phyloP scores from a whole-genome alignment of 495 filamentous ascomycete genomes.

The Xylaria grammica region DNA sequence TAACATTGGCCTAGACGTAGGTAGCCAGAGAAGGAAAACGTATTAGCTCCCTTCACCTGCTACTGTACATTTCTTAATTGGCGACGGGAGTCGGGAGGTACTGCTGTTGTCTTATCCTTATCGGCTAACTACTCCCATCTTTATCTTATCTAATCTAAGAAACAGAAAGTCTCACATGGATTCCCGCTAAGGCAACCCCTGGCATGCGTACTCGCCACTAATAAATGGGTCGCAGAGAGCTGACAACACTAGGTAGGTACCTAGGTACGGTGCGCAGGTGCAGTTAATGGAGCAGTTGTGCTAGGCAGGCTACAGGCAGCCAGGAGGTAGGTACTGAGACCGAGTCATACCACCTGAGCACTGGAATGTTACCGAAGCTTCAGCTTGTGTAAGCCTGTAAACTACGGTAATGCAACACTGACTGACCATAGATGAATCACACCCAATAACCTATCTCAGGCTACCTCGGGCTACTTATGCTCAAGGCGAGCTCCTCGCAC shows the following conservation, averaged over 20 bases:
- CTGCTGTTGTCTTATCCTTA: conserved; percentile 3
- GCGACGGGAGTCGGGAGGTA: too few relatives aligned
- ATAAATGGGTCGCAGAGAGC: background rate
- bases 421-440: background rate
- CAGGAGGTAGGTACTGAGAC: too few relatives aligned
- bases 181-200: background rate
- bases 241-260: conserved; percentile 1
- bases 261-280: too few relatives aligned
- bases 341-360: background rate
- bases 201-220: background rate
- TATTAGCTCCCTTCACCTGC: too few relatives aligned
- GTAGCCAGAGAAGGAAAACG: too few relatives aligned
- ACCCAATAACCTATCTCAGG: background rate
- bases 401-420: background rate
- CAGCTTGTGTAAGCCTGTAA: conserved; percentile 18
- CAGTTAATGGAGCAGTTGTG: too few relatives aligned
- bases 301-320: too few relatives aligned
- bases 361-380: conserved; percentile 22
- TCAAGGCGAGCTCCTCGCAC: conserved; percentile 7
- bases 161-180: too few relatives aligned
- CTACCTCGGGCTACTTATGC: background rate
- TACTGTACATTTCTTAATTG: too few relatives aligned
- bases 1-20: too few relatives aligned
- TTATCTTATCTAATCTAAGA: too few relatives aligned
- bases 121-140: background rate